Percentiles rank a stretch among this genome's conserved stretches.
These are phyloP conservation scores for Ascoidea tarda DNA, from an alignment of 805 yeast genomes.

Conservation along the genomic window DNA sequence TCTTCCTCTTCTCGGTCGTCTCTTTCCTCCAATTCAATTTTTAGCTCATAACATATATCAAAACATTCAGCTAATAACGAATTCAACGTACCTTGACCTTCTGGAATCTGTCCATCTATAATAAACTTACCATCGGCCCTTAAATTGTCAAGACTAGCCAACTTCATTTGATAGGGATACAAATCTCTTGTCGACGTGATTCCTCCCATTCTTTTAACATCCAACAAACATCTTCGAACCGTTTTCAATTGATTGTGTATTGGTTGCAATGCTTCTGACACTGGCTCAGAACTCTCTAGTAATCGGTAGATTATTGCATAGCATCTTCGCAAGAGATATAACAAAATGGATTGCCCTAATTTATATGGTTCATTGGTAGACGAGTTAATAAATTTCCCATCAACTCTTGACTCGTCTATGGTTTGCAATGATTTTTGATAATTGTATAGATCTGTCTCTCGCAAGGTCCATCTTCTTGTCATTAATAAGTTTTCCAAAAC, in stretches of 20 bases:
- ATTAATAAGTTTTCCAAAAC: conserved; percentile 72
- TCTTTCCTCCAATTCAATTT: conserved; percentile 64
- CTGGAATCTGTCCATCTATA: conserved; percentile 82
- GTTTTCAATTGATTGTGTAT: conserved; percentile 89
- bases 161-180: conserved; percentile 91
- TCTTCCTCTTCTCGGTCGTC: background rate
- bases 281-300: conserved; percentile 88
- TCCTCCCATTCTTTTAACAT: conserved; percentile 88
- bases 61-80: conserved; percentile 89
- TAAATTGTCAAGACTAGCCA: conserved; percentile 77
- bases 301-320: conserved; percentile 83
- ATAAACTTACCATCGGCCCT: conserved; percentile 87
- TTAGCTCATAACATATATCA: conserved; percentile 83
- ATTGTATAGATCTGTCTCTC: conserved; percentile 85
- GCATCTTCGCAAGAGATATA: conserved; percentile 79
- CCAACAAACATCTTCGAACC: conserved; percentile 78
- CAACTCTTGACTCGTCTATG: conserved; percentile 59
- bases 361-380: conserved; percentile 16
- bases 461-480: conserved; percentile 93
- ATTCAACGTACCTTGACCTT: conserved; percentile 93
- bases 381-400: conserved; percentile 36
- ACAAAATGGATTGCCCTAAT: conserved; percentile 45
- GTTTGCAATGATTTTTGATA: conserved; percentile 63
- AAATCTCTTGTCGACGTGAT: conserved; percentile 76
- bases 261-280: conserved; percentile 85